Evolutionary conservation across 345 rosid species (phyloP), one percentile per base, ranked within the genome.

Genomic region (Aquilaria sinensis): DNA sequence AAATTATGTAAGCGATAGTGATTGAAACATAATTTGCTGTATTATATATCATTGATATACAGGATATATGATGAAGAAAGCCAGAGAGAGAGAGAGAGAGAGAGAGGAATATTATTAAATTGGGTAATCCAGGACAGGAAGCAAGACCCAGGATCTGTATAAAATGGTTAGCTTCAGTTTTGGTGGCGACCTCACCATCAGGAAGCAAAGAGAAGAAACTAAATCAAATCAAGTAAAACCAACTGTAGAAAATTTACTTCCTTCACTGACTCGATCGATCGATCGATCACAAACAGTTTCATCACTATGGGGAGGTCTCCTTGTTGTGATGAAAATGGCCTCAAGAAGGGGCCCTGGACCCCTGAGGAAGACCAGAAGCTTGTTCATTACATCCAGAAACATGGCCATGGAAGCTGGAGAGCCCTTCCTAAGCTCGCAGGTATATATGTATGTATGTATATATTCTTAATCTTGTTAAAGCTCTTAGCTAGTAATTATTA

Each of bases 341-440:
- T 83, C 12, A 83, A 83, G 60, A 83, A 83, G 59, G 88, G 88
- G 46, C 88, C 88, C 3, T 83, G 88, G 88, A 81, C 82, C 65
- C 78, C 88, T 8, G 82, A 83, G 70, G 88, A 83, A 72, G 88
- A 83, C 61, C 72, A 78, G 64, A 74, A 72, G 65, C 88, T 83
- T 52, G 69, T 76, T n/a, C 77, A 81, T 0, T 43, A 76, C 66
- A 83, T 83, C 31, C 67, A 78, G 49, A 70, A 73, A 32, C 80
- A 78, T 52, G 88, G 88, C 68, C 88, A 81, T 66, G 88, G 85
- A 33, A 83, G 88, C 63, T 83, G 88, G 88, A 73, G 85, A 71
- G 85, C 85, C 63, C 85, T 83, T n/a, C 88, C 88, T 14, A 77
- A 75, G 72, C 82, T 83, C 56, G 80, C 88, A 68, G 88, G 88